Base-by-base conservation (phyloP, 257 asterid species). In the Solanum stenotomum region DNA sequence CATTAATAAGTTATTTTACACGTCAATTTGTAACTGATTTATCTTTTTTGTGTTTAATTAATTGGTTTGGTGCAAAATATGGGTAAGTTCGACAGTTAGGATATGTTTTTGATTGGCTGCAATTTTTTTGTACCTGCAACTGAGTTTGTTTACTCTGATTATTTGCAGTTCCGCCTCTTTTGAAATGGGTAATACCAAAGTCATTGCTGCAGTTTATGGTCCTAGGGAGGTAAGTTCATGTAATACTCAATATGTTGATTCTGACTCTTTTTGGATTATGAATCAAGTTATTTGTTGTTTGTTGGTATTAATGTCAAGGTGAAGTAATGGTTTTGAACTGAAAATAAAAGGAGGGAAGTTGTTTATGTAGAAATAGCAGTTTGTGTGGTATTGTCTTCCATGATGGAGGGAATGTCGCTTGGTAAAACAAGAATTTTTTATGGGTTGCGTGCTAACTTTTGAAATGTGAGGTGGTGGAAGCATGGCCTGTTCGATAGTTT, bases 171-270 rank as follows among this genome's bases (percentile, higher is more conserved):
- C 99, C 27, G 99, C 99, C 84, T 87, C 92, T 78, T 96, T 97
- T 83, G 99, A 97, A 87, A 97, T 97, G 99, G 99, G 99, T 16
- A 97, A 96, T 89, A 96, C 98, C 75, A 96, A 95, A 95, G 99
- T 97, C 89, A 95, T 97, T 91, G 99, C 99, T 86, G 99, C 99
- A 37, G 98, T 97, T 56, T 97, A 95, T 91, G 99, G 99, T 52
- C 99, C 99, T 22, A 93, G 98, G 92, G 98, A 96, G 98, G 99
- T 96, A 84, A 15, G 7, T 35, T 46, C 85, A 9, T 2, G 3
- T 44, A 33, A 16, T 25, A 37, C 40, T 33, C n/a, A 76, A n/a
- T 59, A 34, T 22, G 6, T 15, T 9, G 38, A 44, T 74, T 89
- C 16, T 22, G 61, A 10, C 16, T 29, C 38, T 27, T 46, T 79